phyloP scores from a whole-genome alignment of 1,139 yeast genomes.

The Kodamaea arcana region DNA sequence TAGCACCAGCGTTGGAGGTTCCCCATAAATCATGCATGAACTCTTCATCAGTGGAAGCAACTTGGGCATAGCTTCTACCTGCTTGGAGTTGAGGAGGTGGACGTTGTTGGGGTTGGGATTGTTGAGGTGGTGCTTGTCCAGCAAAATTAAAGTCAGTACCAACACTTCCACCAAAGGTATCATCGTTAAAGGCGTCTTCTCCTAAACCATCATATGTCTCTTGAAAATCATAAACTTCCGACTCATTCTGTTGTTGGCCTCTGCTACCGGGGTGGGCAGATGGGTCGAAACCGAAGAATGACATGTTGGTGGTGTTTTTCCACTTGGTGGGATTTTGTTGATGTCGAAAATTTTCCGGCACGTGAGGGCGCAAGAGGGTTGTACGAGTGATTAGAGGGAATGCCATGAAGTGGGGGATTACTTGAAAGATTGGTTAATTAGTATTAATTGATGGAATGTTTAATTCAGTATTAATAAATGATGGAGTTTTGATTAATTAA shows the following conservation, averaged over 20 bases:
- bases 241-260: slow-evolving; percentile 8
- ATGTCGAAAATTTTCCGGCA: slow-evolving; percentile 8
- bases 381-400: background rate
- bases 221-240: slow-evolving; percentile 62
- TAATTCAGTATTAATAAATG: too few species aligned
- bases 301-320: slow-evolving; percentile 29
- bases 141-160: slow-evolving; percentile 80
- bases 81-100: slow-evolving; percentile 15
- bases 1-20: slow-evolving; percentile 29
- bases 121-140: slow-evolving; percentile 16
- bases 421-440: too few species aligned
- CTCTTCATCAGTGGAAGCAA: slow-evolving; percentile 41
- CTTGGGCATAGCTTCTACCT: slow-evolving; percentile 53
- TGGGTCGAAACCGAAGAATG: slow-evolving; percentile 57
- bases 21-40: slow-evolving; percentile 53
- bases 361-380: background rate
- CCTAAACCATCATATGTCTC: slow-evolving; percentile 83
- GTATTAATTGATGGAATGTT: too few species aligned
- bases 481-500: too few species aligned
- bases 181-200: slow-evolving; percentile 80
- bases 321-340: background rate
- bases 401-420: too few species aligned
- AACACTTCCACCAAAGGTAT: slow-evolving; percentile 74
- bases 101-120: slow-evolving; percentile 14
- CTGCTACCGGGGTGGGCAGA: slow-evolving; percentile 31